Percentiles rank a stretch among this genome's conserved stretches.
Evolutionary conservation across 768 basidiomycete genomes (phyloP).

Genomic region (Macrolepiota fuliginosa): DNA sequence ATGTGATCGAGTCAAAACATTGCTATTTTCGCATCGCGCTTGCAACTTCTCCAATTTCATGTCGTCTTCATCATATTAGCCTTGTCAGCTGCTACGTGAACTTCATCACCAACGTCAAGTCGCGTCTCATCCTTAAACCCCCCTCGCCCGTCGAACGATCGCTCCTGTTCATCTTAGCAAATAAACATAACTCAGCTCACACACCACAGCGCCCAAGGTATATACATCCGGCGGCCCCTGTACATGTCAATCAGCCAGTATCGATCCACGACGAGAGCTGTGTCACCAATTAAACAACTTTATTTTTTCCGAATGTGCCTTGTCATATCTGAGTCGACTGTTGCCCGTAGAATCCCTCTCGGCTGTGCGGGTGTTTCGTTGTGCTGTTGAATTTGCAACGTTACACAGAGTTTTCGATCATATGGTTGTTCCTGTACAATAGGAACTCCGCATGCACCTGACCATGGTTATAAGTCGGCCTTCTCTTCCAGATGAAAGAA

Average conservation of each 20-base stretch:
- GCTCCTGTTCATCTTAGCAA: background rate
- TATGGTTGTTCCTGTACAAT: background rate
- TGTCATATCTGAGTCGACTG: too few relatives aligned
- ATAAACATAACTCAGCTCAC: background rate
- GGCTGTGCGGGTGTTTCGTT: too few relatives aligned
- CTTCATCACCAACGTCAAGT: slow-evolving; percentile 3
- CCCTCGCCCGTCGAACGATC: too few relatives aligned
- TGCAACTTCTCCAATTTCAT: background rate
- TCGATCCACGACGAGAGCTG: too few relatives aligned
- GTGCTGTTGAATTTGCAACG: too few relatives aligned
- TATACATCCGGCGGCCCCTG: background rate
- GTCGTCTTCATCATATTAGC: background rate
- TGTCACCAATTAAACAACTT: too few relatives aligned
- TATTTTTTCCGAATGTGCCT: too few relatives aligned
- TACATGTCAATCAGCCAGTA: too few relatives aligned
- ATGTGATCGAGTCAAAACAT: background rate
- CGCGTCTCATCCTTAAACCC: background rate
- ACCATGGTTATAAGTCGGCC: background rate
- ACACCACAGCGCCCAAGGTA: background rate
- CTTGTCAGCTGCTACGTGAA: background rate
- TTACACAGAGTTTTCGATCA: background rate
- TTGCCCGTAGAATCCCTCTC: too few relatives aligned
- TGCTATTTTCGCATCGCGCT: background rate
- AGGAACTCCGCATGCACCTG: background rate
- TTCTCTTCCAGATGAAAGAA: slow-evolving; percentile 7